These are phyloP conservation scores for Aspergillus niger DNA, from an alignment of 2,329 filamentous ascomycete species.

Conservation along the genomic window DNA sequence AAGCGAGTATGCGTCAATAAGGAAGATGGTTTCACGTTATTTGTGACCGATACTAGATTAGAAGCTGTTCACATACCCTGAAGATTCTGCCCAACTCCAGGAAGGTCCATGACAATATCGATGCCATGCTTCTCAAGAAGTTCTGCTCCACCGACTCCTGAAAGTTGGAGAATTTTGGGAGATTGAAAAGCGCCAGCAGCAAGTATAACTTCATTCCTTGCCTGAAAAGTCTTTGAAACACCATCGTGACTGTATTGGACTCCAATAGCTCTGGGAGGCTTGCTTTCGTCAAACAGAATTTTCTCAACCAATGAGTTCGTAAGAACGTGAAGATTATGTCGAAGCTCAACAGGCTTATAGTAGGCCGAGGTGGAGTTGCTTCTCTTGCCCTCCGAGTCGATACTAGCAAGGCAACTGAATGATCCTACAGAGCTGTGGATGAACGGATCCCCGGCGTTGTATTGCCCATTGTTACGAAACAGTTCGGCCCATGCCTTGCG, in stretches of 20 bases:
- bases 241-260: conserved; percentile 4
- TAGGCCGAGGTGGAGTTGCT: conserved; percentile 7
- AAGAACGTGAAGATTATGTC: conserved; percentile 7
- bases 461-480: conserved; percentile 4
- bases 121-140: conserved; percentile 46
- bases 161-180: conserved; percentile 51
- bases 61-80: conserved; percentile 7
- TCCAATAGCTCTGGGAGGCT: conserved; percentile 7
- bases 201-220: conserved; percentile 9
- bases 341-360: conserved; percentile 9
- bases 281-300: conserved; percentile 6
- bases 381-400: conserved; percentile 7
- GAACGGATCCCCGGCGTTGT: conserved; percentile 8
- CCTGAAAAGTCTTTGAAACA: conserved; percentile 6
- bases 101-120: conserved; percentile 46
- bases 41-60: background rate
- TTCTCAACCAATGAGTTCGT: conserved; percentile 8
- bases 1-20: background rate
- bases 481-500: conserved; percentile 10
- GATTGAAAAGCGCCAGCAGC: conserved; percentile 31
- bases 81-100: conserved; percentile 46
- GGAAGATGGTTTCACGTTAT: background rate
- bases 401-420: conserved; percentile 10
- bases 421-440: conserved; percentile 7
- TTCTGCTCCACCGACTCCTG: conserved; percentile 48